Evolutionary conservation across 1,284 basidiomycete genomes (phyloP).

Genomic region (Fomes fomentarius): DNA sequence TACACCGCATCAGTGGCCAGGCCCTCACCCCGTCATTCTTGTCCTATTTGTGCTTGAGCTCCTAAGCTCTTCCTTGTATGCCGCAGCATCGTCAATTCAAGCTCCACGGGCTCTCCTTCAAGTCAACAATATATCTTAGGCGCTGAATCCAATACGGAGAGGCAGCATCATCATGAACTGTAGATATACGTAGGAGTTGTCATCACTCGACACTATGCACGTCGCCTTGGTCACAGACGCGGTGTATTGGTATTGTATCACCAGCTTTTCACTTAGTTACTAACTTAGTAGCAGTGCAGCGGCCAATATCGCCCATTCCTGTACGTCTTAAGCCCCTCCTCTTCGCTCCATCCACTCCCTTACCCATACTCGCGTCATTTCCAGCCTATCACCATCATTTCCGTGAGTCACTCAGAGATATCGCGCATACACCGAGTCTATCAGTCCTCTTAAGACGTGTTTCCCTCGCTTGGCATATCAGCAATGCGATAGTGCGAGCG

Average conservation of each 20-base stretch:
- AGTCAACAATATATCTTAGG: too few relatives aligned
- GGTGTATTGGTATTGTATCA: slow-evolving; percentile 28
- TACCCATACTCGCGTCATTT: background rate
- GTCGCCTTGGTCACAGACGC: slow-evolving; percentile 23
- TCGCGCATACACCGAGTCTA: background rate
- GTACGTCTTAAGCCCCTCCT: background rate
- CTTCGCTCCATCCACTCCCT: background rate
- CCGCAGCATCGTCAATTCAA: too few relatives aligned
- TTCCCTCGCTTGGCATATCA: slow-evolving; percentile 13
- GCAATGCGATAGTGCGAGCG: slow-evolving; percentile 28
- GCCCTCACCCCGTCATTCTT: too few relatives aligned
- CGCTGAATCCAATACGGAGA: too few relatives aligned
- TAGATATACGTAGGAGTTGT: too few relatives aligned
- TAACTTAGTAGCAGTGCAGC: slow-evolving; percentile 15
- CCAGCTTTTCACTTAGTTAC: slow-evolving; percentile 26
- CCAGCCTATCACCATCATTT: slow-evolving; percentile 27
- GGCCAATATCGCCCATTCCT: slow-evolving; percentile 18
- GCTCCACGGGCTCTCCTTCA: too few relatives aligned
- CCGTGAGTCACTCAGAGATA: slow-evolving; percentile 10
- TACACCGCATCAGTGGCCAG: too few relatives aligned
- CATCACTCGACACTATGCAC: slow-evolving; percentile 26
- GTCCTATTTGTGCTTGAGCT: too few relatives aligned
- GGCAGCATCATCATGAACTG: too few relatives aligned
- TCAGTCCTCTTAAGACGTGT: too few relatives aligned
- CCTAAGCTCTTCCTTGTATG: too few relatives aligned